Evolutionary conservation across 805 yeast genomes (phyloP).

Genomic region (Suhomyces faveliae): DNA sequence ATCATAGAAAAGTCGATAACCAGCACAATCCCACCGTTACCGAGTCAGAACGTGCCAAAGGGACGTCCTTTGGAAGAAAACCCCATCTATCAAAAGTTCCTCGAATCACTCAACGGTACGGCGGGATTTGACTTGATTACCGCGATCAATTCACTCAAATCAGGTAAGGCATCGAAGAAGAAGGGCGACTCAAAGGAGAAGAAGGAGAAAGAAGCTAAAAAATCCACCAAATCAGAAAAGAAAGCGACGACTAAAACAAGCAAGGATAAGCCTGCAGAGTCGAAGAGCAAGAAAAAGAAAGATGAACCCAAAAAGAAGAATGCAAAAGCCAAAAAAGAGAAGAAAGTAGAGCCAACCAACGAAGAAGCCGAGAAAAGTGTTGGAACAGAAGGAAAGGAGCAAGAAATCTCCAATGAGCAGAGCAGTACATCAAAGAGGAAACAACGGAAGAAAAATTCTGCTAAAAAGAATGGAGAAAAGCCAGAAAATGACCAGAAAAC

Average conservation of each 20-base stretch:
- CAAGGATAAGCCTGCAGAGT: neutral
- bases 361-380: slow-evolving; percentile 9
- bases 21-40: slow-evolving; percentile 6
- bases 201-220: slow-evolving; percentile 7
- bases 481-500: slow-evolving; percentile 6
- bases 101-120: slow-evolving; percentile 14
- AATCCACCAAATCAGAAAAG: neutral
- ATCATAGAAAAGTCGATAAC: slow-evolving; percentile 34
- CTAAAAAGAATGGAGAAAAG: neutral
- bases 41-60: neutral
- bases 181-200: slow-evolving; percentile 8
- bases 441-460: neutral
- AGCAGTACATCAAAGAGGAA: neutral
- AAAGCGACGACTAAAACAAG: neutral
- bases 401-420: slow-evolving; percentile 2
- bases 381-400: slow-evolving; percentile 12
- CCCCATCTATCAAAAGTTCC: slow-evolving; percentile 17
- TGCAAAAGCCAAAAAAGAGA: neutral
- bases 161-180: slow-evolving; percentile 13
- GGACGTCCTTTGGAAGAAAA: slow-evolving; percentile 13
- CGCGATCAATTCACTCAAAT: slow-evolving; percentile 10
- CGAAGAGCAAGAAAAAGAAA: neutral
- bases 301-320: neutral
- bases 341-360: neutral
- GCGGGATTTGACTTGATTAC: slow-evolving; percentile 5